Percentiles rank a stretch among this genome's conserved stretches.
These are phyloP conservation scores for Phytomonas serpens DNA, from an alignment of 208 protist genomes.

Conservation along the genomic window DNA sequence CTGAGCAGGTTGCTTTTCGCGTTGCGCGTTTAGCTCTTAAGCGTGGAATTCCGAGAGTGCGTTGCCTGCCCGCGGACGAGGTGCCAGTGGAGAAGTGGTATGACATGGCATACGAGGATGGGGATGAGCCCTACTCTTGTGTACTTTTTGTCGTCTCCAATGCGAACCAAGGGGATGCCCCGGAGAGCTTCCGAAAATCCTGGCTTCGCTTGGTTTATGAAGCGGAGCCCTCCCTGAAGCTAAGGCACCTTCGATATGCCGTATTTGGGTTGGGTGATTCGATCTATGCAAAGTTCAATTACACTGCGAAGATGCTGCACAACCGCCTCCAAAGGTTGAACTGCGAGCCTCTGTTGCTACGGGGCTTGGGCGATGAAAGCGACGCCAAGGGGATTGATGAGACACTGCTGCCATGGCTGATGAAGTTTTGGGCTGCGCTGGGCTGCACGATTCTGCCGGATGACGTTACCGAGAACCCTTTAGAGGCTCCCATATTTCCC, in stretches of 20 bases:
- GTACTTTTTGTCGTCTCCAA: conserved; percentile 71
- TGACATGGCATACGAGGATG: conserved; percentile 13
- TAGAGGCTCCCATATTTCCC: conserved; percentile 19
- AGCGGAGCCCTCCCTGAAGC: conserved; percentile 15
- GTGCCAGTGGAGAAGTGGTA: conserved; percentile 40
- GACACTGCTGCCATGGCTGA: conserved; percentile 56
- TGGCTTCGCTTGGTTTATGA: conserved; percentile 49
- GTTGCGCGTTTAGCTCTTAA: conserved; percentile 47
- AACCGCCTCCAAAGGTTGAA: conserved; percentile 83
- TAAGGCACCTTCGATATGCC: conserved; percentile 64
- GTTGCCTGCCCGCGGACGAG: conserved; percentile 57
- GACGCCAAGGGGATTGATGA: conserved; percentile 75
- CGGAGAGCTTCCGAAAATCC: conserved; percentile 57
- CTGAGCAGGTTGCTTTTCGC: conserved; percentile 53
- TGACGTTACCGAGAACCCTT: conserved; percentile 8
- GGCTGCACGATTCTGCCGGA: conserved; percentile 8
- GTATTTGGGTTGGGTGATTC: conserved; percentile 90
- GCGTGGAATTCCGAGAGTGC: conserved; percentile 31
- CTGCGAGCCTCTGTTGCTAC: conserved; percentile 51
- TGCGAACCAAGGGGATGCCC: conserved; percentile 79
- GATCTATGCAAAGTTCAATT: conserved; percentile 88
- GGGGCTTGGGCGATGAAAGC: conserved; percentile 89
- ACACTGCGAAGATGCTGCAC: conserved; percentile 90
- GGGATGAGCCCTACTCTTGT: background rate
- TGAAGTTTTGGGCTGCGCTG: conserved; percentile 53